phyloP scores from a whole-genome alignment of 768 basidiomycete genomes.

The Hygrophoropsis aurantiaca region DNA sequence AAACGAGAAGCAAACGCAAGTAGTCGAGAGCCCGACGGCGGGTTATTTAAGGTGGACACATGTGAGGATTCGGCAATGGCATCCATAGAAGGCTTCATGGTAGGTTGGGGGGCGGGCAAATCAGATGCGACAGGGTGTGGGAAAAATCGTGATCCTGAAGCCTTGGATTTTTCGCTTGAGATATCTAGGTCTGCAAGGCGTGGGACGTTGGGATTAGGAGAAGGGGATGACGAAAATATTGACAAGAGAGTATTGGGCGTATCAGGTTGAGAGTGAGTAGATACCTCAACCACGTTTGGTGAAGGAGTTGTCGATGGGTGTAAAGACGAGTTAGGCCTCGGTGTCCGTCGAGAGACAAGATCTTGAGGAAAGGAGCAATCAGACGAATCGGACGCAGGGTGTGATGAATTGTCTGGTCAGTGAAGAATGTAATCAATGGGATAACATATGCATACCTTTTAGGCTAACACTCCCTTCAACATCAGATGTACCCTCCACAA shows the following conservation, averaged over 20 bases:
- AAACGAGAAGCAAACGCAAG: slow-evolving; percentile 37
- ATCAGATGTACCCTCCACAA: slow-evolving; percentile 12
- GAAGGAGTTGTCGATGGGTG: slow-evolving; percentile 10
- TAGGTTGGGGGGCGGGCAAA: slow-evolving; percentile 11
- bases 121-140: slow-evolving; percentile 30
- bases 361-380: too few species aligned
- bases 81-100: slow-evolving; percentile 32
- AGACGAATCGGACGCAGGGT: too few species aligned
- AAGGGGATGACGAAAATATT: slow-evolving; percentile 11
- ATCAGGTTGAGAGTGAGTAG: slow-evolving; percentile 2
- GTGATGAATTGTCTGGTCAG: too few species aligned
- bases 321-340: slow-evolving; percentile 7
- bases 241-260: slow-evolving; percentile 3
- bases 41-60: slow-evolving; percentile 33
- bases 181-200: slow-evolving; percentile 17
- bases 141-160: slow-evolving; percentile 36
- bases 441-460: slow-evolving; percentile 27
- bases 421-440: too few species aligned
- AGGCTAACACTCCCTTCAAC: slow-evolving; percentile 8
- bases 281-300: slow-evolving; percentile 12
- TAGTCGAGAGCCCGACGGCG: slow-evolving; percentile 42
- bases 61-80: slow-evolving; percentile 39
- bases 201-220: slow-evolving; percentile 8
- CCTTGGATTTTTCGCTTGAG: slow-evolving; percentile 9
- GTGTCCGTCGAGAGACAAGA: neutral